Evolutionary conservation across 331 rosid genomes (phyloP).

Genomic region (Pyracantha coccinea): DNA sequence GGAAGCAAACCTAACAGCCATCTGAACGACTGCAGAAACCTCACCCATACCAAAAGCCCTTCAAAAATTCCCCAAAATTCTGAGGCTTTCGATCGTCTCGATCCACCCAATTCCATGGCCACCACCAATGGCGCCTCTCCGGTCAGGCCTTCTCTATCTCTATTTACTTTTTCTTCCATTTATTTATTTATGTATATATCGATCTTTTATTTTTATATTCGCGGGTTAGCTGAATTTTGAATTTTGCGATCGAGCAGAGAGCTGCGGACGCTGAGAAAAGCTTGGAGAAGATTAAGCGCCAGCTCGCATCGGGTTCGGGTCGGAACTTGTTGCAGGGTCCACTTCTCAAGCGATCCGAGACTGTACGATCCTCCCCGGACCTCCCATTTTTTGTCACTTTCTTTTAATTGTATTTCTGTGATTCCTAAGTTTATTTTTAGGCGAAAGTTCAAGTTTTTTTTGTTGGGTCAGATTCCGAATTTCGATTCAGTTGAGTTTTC

Average conservation of each 20-base stretch:
- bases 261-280: slow-evolving; percentile 63
- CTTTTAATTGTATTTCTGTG: not conserved
- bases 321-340: slow-evolving; percentile 93
- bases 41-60: not conserved
- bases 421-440: not conserved
- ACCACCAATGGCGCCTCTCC: slow-evolving; percentile 55
- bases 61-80: not conserved
- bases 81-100: not conserved
- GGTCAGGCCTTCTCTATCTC: slow-evolving; percentile 30
- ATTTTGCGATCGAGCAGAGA: slow-evolving; percentile 42
- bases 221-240: not conserved
- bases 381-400: not conserved
- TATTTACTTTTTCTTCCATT: not conserved
- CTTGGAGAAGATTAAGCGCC: slow-evolving; percentile 98
- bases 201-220: not conserved
- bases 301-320: slow-evolving; percentile 87
- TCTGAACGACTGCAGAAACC: not conserved
- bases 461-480: not conserved
- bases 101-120: slow-evolving; percentile 57
- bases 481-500: not conserved
- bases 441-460: not conserved
- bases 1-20: slow-evolving; percentile 3
- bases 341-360: slow-evolving; percentile 98
- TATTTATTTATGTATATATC: not conserved
- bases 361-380: slow-evolving; percentile 35